Base-by-base conservation (phyloP, 495 filamentous ascomycete species). In the Tirmania nivea region DNA sequence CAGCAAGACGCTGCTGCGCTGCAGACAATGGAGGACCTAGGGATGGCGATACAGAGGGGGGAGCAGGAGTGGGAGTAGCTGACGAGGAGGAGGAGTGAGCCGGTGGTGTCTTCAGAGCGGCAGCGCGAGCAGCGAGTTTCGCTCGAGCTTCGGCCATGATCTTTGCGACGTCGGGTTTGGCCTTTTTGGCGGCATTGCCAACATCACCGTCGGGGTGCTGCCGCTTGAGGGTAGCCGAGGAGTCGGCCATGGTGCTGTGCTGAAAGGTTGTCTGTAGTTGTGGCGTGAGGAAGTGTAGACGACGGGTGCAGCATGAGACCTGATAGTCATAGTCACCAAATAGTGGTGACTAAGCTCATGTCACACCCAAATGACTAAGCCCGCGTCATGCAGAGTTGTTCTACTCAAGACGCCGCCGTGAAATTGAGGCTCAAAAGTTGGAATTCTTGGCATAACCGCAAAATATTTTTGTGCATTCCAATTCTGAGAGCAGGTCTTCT, bases 111-210 rank as follows among this genome's bases (percentile, higher is more conserved):
- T 73, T 69, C 35, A 78, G 68, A 53, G 71, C 70, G 49, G 75
- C 75, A 57, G 75, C 75, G 14, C 75, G 68, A 55, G 74, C 78
- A 56, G 75, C 73, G 56, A 78, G 78, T 62, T 74, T 75, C 11
- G 75, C 76, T 58, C 68, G 69, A 37, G 79, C 79, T 61, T 78
- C 78, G 10, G 78, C 78, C 47, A 81, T 69, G 65, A 78, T 73
- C 63, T 74, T 75, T 39, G 71, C 69, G 50, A 80, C 73, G 48
- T 50, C 48, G n/a, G 39, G 39, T 19, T 45, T 74, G 52, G 71
- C 63, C 62, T 70, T 71, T 65, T 78, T 81, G 61, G 76, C 75
- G 52, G 71, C 60, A 64, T 68, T 70, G 53, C 68, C 68, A 53
- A 68, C 66, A 59, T 70, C 73, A 56, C 74, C 74, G 57, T 72